These are phyloP conservation scores for Scheffersomyces stipitis DNA, from an alignment of 805 yeast genomes.

Conservation along the genomic window DNA sequence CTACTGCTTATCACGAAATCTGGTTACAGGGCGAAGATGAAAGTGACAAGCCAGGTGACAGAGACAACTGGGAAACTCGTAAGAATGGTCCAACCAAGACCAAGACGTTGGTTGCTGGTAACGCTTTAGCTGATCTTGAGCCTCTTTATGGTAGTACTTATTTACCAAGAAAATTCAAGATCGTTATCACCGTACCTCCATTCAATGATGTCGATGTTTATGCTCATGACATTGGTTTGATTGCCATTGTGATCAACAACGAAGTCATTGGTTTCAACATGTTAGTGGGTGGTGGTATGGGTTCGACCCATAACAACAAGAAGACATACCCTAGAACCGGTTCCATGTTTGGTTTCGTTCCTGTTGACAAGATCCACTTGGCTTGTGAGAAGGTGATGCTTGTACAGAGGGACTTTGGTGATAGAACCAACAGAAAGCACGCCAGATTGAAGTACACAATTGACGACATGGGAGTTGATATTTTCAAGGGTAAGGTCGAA, in stretches of 20 bases:
- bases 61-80: slow-evolving; percentile 62
- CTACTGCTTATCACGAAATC: slow-evolving; percentile 95
- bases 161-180: slow-evolving; percentile 93
- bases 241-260: slow-evolving; percentile 74
- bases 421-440: slow-evolving; percentile 93
- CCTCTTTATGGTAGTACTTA: slow-evolving; percentile 86
- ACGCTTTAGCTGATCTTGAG: slow-evolving; percentile 77
- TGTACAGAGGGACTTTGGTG: slow-evolving; percentile 93
- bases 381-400: slow-evolving; percentile 92
- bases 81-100: slow-evolving; percentile 76
- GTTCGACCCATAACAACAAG: slow-evolving; percentile 93
- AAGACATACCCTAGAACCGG: slow-evolving; percentile 97
- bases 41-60: slow-evolving; percentile 65
- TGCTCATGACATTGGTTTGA: slow-evolving; percentile 91
- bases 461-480: slow-evolving; percentile 90
- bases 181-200: slow-evolving; percentile 94
- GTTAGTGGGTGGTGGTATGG: slow-evolving; percentile 98
- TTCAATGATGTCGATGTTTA: slow-evolving; percentile 95
- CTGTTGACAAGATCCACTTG: slow-evolving; percentile 63
- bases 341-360: slow-evolving; percentile 75
- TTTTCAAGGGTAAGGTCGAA: slow-evolving; percentile 77
- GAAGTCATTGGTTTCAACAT: slow-evolving; percentile 80
- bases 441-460: slow-evolving; percentile 96
- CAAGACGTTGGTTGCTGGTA: slow-evolving; percentile 83
- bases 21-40: slow-evolving; percentile 90